Evolutionary conservation across 1,284 basidiomycete species (phyloP), one percentile per base, ranked within the genome.

Genomic region (Marasmius tenuissimus): DNA sequence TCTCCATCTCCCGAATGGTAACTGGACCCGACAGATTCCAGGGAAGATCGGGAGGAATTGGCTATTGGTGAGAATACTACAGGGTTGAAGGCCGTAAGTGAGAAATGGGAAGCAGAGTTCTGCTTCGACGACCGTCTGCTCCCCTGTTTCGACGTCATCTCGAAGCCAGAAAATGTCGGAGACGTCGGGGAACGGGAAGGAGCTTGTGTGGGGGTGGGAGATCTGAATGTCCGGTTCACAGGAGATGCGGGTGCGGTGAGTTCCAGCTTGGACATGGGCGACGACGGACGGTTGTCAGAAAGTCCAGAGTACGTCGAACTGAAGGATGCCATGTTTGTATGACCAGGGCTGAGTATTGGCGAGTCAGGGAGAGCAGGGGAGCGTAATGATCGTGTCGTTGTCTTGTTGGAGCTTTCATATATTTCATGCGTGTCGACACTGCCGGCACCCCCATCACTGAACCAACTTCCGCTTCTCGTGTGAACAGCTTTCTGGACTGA

Each of bases 1-100:
- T 86, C 84, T 35, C 78, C 85, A 58, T 91, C 88, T 82, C 83
- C 87, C 3, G 91, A 91, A 71, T 93, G 91, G 72, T 91, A 93
- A 72, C 91, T 93, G 2, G 92, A 93, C 11, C 91, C 91, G 38
- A 79, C 82, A 12, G 90, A 92, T 63, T 87, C 89, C 27, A 93
- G 74, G 6, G 92, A 93, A 10, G 89, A 89, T 34, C 86, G 82
- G 35, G 92, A 93, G 11, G 89, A 89, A 65, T 87, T 92, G 22
- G 81, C 82, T 33, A 89, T 75, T 3, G 89, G 86, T 42, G 86
- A 86, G 59, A 92, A 82, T 16, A 87, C 76, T 52, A 88, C 78
- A 18, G 85, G 76, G 59, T 81, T 78, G 73, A 86, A 81, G 57
- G 82, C 80, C 55, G 82, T 51, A 14, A 56, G 20, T 16, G 62